Percentiles rank a stretch among this genome's conserved stretches.
These are phyloP conservation scores for Celoporthe dispersa DNA, from an alignment of 2,329 filamentous ascomycete species.

Conservation along the genomic window DNA sequence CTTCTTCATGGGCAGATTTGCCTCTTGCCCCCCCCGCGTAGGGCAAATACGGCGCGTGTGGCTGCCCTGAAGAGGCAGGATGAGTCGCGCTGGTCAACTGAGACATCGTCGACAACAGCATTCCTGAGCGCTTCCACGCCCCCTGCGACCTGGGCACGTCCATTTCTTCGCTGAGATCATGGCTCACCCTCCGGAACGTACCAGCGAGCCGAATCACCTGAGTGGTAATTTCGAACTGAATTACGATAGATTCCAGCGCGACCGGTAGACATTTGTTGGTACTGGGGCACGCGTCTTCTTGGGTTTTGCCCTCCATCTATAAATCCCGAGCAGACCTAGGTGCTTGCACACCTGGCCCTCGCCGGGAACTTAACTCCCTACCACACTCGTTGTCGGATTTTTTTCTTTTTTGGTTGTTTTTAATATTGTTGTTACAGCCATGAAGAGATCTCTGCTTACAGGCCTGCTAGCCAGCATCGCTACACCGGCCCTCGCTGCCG, in stretches of 20 bases:
- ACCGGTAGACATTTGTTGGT: not conserved
- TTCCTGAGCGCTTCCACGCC: not conserved
- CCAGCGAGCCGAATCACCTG: not conserved
- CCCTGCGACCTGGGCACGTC: not conserved
- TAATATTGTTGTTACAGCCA: not conserved
- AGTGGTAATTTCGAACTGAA: not conserved
- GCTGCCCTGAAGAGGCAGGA: not conserved
- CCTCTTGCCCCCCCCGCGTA: not conserved
- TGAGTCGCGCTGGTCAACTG: not conserved
- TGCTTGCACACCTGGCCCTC: not conserved
- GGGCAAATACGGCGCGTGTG: not conserved
- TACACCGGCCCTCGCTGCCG: not conserved
- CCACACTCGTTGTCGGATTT: not conserved
- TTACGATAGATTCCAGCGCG: slow-evolving; percentile 8
- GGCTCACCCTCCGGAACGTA: slow-evolving; percentile 4
- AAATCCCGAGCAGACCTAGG: not conserved
- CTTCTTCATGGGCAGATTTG: not conserved
- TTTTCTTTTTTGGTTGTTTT: too few relatives aligned
- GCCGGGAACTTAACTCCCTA: not conserved
- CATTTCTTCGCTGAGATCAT: slow-evolving; percentile 4
- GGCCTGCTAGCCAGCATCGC: not conserved
- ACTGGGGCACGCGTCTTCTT: not conserved
- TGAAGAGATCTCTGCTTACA: slow-evolving; percentile 3
- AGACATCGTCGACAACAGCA: not conserved
- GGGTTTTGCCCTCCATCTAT: not conserved